phyloP scores from a whole-genome alignment of 78 protist genomes.

The slime mould (Dictyostelium discoideum) region DNA sequence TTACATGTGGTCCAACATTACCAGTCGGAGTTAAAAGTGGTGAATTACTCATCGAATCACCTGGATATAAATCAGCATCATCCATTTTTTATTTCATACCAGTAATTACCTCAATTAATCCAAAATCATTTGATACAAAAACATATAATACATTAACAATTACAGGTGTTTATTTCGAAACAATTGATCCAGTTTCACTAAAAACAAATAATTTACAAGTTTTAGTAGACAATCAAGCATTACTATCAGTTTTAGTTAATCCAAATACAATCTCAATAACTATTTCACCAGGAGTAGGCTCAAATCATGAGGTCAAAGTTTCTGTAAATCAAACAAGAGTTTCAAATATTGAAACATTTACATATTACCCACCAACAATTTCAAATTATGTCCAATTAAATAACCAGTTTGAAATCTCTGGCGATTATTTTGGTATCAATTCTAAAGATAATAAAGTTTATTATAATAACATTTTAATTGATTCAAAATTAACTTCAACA shows the following conservation, averaged over 20 bases:
- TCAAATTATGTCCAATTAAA: neutral
- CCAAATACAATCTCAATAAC: neutral
- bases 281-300: neutral
- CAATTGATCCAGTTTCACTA: neutral
- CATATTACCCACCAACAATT: neutral
- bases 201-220: neutral
- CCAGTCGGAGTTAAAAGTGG: neutral
- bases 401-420: neutral
- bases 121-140: neutral
- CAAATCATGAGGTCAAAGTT: neutral
- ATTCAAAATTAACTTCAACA: neutral
- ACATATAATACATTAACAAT: neutral
- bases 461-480: neutral
- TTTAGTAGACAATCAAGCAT: neutral
- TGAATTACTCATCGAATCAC: neutral
- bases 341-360: neutral
- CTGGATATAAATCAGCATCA: neutral
- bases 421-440: neutral
- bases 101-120: neutral
- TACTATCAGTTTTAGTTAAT: neutral
- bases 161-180: neutral
- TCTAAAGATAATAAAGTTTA: neutral
- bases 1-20: neutral
- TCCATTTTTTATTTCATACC: neutral
- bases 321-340: neutral